Base-by-base conservation (phyloP, 805 yeast species). In the Lipomyces yamanashiensis region DNA sequence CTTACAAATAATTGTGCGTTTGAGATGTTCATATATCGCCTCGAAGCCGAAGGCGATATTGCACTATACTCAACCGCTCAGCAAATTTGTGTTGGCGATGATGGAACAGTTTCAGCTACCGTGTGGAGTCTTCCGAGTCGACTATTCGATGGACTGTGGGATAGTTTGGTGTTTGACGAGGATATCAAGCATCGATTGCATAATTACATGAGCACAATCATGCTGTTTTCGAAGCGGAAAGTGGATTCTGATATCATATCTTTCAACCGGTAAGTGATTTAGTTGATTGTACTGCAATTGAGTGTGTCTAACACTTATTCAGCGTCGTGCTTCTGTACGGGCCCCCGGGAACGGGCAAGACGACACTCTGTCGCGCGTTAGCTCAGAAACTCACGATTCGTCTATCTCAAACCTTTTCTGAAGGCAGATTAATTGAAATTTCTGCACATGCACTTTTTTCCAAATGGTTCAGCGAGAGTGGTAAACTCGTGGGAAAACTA, bases 301-400 rank as follows among this genome's bases (percentile, higher is more conserved):
- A 34, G 15, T 15, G 17, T 13, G 19, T 36, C 49, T 43, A 40
- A 40, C 45, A 23, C 9, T 12, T 2, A 12, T 44, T 28, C 28
- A 60, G 68, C n/a, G 59, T 75, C 5, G 60, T 74, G 12, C 56
- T 76, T 5, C 66, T 80, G 0, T 78, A 80, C 68, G 84, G 84
- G 0, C 80, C 82, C 2, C 82, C 84, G 3, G 84, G 84, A 0
- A 78, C 82, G 1, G 84, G 84, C 5, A 81, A 81, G 69, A 79
- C 83, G 0, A 77, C 81, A 1, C 57, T 80, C 3, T 78, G 81
- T 50, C 78, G 72, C 50, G 76, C 82, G 0, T 51, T 80, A 7
- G 75, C 80, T 37, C 82, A 80, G 41, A 80, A 79, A 67, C 58
- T 79, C 28, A 71, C 81, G 23, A 75, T 78, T 10, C 64, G 77